Conservation (phyloP, 345 rosid species). For the Trapa bicornis region DNA sequence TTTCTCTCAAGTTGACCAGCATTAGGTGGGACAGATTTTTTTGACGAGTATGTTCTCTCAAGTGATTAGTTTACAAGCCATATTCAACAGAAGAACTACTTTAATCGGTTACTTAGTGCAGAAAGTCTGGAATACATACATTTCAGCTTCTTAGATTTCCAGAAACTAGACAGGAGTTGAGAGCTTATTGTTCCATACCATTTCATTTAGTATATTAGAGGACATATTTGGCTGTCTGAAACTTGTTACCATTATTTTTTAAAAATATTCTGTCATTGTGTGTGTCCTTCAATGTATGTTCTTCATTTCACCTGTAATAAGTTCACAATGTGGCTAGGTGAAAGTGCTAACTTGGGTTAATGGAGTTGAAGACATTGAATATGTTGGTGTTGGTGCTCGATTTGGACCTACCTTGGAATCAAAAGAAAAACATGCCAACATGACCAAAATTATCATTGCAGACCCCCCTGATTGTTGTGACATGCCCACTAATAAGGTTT, state of each 20-base stretch:
- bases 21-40: background rate
- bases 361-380: constrained; percentile 43
- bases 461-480: constrained; percentile 81
- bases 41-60: background rate
- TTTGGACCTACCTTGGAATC: constrained; percentile 78
- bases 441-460: constrained; percentile 39
- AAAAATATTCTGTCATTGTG: background rate
- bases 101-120: too few relatives aligned
- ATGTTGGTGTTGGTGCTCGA: constrained; percentile 91
- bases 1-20: background rate
- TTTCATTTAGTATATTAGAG: background rate
- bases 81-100: background rate
- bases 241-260: background rate
- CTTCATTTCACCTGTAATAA: background rate
- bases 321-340: constrained; percentile 25
- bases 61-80: background rate
- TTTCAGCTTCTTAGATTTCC: background rate
- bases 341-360: constrained; percentile 71
- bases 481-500: constrained; percentile 48
- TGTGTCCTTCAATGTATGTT: background rate
- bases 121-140: background rate
- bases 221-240: background rate
- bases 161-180: background rate
- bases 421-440: constrained; percentile 67
- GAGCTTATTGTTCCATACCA: background rate